Evolutionary conservation across 169 alveolate species (phyloP).

Genomic region (Cryptosporidium tyzzeri): DNA sequence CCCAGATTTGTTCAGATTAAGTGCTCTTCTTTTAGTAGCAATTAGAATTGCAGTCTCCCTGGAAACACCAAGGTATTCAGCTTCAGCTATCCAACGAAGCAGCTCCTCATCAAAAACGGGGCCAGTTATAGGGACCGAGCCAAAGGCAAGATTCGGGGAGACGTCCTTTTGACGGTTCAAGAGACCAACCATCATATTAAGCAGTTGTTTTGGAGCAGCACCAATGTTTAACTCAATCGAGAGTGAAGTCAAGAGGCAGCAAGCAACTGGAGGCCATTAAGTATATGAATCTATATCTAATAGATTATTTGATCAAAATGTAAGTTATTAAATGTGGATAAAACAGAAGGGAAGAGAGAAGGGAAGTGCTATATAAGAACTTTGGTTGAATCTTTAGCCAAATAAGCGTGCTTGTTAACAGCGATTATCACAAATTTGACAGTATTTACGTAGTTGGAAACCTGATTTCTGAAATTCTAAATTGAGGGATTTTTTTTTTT

Average conservation of each 20-base stretch:
- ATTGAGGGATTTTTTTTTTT: conserved; percentile 7
- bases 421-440: conserved; percentile 29
- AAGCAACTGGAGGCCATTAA: conserved; percentile 36
- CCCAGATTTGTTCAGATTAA: conserved; percentile 22
- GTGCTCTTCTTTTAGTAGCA: conserved; percentile 70
- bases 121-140: not conserved
- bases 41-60: conserved; percentile 67
- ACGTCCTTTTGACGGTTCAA: conserved; percentile 25
- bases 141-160: not conserved
- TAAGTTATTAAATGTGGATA: conserved; percentile 25
- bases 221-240: conserved; percentile 1
- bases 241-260: conserved; percentile 25
- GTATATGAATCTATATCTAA: conserved; percentile 26
- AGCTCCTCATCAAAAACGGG: conserved; percentile 50
- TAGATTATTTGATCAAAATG: not conserved
- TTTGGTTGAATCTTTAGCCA: conserved; percentile 31
- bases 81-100: conserved; percentile 75
- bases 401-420: conserved; percentile 24
- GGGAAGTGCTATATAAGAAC: conserved; percentile 11
- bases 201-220: not conserved
- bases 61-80: conserved; percentile 72
- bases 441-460: conserved; percentile 8
- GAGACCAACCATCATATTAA: conserved; percentile 68
- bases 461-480: conserved; percentile 23
- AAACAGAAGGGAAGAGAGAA: conserved; percentile 31